Evolutionary conservation across 2,329 filamentous ascomycete species (phyloP).

Genomic region (Talaromyces sp.): DNA sequence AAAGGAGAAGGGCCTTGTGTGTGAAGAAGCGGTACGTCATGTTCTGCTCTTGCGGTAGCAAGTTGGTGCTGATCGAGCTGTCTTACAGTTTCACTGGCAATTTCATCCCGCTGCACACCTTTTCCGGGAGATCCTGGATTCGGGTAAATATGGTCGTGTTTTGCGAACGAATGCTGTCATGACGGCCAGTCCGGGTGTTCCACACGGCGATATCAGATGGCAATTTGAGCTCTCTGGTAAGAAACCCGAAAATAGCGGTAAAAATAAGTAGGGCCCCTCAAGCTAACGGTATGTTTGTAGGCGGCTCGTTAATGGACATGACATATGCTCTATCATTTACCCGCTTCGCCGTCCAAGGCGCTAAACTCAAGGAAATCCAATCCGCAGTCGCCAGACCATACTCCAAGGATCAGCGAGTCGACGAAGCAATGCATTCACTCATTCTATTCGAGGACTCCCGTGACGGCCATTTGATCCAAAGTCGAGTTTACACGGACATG

Average conservation of each 20-base stretch:
- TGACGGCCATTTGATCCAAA: conserved; percentile 25
- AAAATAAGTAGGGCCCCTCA: too few species aligned
- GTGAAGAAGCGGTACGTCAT: conserved; percentile 19
- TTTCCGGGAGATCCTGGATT: conserved; percentile 36
- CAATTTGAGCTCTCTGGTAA: conserved; percentile 35
- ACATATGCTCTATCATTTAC: conserved; percentile 36
- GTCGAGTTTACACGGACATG: conserved; percentile 33
- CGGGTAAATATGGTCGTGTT: conserved; percentile 32
- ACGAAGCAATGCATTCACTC: conserved; percentile 32
- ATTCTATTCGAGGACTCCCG: conserved; percentile 26
- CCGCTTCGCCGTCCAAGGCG: conserved; percentile 32
- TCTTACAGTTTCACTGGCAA: conserved; percentile 36
- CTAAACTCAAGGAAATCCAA: conserved; percentile 29
- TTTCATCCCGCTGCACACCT: conserved; percentile 43
- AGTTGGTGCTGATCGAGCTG: background rate
- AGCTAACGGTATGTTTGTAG: conserved; percentile 15
- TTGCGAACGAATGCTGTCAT: conserved; percentile 28
- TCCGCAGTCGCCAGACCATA: conserved; percentile 29
- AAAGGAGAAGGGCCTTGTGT: conserved; percentile 19
- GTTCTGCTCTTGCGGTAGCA: background rate
- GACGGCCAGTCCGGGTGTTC: conserved; percentile 27
- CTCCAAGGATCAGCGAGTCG: conserved; percentile 27
- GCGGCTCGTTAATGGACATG: conserved; percentile 41
- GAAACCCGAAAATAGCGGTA: background rate
- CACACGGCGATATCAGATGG: conserved; percentile 38